These are phyloP conservation scores for Saprolegnia diclina DNA, from an alignment of 352 stramenopile genomes.

Conservation along the genomic window DNA sequence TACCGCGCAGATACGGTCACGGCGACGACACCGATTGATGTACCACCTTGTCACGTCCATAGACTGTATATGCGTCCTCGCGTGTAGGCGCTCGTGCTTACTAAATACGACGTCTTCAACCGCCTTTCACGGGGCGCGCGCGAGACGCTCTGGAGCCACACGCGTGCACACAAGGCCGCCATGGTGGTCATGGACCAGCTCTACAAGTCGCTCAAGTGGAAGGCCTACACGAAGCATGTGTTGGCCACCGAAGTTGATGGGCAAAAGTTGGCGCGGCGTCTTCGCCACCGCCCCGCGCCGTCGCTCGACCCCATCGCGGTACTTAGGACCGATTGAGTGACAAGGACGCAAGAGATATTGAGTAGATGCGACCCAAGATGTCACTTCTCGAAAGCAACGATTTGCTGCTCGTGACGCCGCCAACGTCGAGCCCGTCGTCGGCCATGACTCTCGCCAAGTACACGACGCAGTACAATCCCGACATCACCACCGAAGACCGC, in stretches of 20 bases:
- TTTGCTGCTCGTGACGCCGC: constrained; percentile 39
- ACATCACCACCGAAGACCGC: constrained; percentile 9
- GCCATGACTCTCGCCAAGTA: constrained; percentile 7
- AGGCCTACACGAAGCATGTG: constrained; percentile 48
- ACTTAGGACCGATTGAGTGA: background rate
- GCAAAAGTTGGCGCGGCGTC: constrained; percentile 32
- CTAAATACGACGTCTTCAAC: constrained; percentile 78
- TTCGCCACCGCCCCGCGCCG: background rate
- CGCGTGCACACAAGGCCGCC: constrained; percentile 38
- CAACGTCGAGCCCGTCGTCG: constrained; percentile 26
- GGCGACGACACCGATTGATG: constrained; percentile 58
- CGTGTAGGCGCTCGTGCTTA: constrained; percentile 43
- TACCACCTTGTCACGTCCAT: background rate
- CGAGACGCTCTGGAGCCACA: constrained; percentile 46
- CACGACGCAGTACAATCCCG: constrained; percentile 18
- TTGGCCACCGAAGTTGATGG: constrained; percentile 43
- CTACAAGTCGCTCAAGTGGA: constrained; percentile 65
- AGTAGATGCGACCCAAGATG: background rate
- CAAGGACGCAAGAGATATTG: background rate
- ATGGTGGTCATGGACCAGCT: constrained; percentile 66
- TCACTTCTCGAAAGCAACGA: constrained; percentile 50
- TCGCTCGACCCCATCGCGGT: background rate
- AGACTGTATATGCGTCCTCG: background rate
- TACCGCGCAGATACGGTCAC: constrained; percentile 58
- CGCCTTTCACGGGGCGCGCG: constrained; percentile 47